Conservation (phyloP, 768 basidiomycete species). For the Trametes cingulata region DNA sequence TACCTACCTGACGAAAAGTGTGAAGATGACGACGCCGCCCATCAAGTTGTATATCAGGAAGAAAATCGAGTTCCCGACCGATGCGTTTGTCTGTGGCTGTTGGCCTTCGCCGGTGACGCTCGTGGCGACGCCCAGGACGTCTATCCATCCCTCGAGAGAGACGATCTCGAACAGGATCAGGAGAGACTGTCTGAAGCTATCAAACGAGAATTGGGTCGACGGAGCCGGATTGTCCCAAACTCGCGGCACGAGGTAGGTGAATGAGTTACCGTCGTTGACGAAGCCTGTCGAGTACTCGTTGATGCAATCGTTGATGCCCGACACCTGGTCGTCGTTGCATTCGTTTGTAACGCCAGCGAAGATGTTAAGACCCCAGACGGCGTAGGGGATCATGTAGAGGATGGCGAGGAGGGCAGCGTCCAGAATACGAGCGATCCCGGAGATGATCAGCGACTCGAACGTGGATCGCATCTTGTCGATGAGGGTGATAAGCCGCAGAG, state of each 20-base stretch:
- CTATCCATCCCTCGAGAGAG: conserved; percentile 95
- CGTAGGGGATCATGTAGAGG: conserved; percentile 89
- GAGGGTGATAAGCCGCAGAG: conserved; percentile 86
- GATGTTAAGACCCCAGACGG: conserved; percentile 93
- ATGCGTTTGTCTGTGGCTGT: conserved; percentile 72
- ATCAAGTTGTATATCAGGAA: conserved; percentile 90
- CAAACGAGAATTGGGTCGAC: conserved; percentile 86
- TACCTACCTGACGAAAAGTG: conserved; percentile 83
- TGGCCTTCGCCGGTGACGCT: conserved; percentile 67
- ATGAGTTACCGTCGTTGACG: conserved; percentile 58
- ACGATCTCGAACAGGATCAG: conserved; percentile 96
- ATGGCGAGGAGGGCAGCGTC: conserved; percentile 90
- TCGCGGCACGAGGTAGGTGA: conserved; percentile 75
- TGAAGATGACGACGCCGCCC: conserved; percentile 87
- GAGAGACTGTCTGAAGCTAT: conserved; percentile 78
- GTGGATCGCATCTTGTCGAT: conserved; percentile 85
- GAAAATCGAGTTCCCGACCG: conserved; percentile 85
- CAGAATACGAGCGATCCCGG: conserved; percentile 80
- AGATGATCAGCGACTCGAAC: conserved; percentile 84
- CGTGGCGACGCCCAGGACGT: conserved; percentile 82
- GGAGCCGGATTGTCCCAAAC: conserved; percentile 89
- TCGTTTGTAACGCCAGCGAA: conserved; percentile 81
- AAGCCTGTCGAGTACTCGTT: conserved; percentile 63
- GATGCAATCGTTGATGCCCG: conserved; percentile 64
- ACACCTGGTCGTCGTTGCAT: conserved; percentile 71